These are phyloP conservation scores for Nigrograna mackinnonii DNA, from an alignment of 2,329 filamentous ascomycete species.

Conservation along the genomic window DNA sequence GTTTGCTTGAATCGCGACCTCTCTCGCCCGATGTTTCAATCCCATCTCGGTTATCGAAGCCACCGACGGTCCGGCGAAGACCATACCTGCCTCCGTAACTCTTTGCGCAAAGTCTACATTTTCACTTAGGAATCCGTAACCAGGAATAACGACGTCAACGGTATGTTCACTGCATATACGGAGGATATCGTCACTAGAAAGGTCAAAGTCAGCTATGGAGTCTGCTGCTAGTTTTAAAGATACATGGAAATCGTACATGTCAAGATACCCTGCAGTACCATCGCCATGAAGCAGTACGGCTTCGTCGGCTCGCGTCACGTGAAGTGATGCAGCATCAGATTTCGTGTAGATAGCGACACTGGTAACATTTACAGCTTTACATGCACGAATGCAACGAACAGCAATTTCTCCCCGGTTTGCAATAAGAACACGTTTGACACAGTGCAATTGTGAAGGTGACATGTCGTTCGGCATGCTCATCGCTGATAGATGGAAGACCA, in stretches of 20 bases:
- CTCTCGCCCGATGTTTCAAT: constrained; percentile 61
- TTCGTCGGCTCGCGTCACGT: constrained; percentile 59
- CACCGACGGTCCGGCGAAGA: constrained; percentile 63
- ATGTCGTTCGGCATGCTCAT: too few species aligned
- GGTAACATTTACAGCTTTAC: constrained; percentile 46
- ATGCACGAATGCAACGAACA: not conserved
- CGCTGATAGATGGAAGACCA: too few species aligned
- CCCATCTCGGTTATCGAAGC: constrained; percentile 60
- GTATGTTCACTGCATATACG: constrained; percentile 53
- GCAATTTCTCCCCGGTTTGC: constrained; percentile 15
- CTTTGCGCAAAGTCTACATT: constrained; percentile 63
- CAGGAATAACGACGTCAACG: constrained; percentile 66
- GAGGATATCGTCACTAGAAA: constrained; percentile 53
- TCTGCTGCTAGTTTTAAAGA: too few species aligned
- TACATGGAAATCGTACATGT: too few species aligned
- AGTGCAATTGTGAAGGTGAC: too few species aligned
- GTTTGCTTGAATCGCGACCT: constrained; percentile 55
- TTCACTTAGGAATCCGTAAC: constrained; percentile 70
- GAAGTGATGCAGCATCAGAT: constrained; percentile 58
- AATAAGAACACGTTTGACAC: constrained; percentile 46
- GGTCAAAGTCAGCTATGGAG: too few species aligned
- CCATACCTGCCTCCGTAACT: constrained; percentile 58
- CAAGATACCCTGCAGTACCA: constrained; percentile 54
- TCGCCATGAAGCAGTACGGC: constrained; percentile 54
- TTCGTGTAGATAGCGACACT: constrained; percentile 63